Percentiles rank a stretch among this genome's conserved stretches.
phyloP scores from a whole-genome alignment of 805 yeast species.

The Candida endomychidarum region DNA sequence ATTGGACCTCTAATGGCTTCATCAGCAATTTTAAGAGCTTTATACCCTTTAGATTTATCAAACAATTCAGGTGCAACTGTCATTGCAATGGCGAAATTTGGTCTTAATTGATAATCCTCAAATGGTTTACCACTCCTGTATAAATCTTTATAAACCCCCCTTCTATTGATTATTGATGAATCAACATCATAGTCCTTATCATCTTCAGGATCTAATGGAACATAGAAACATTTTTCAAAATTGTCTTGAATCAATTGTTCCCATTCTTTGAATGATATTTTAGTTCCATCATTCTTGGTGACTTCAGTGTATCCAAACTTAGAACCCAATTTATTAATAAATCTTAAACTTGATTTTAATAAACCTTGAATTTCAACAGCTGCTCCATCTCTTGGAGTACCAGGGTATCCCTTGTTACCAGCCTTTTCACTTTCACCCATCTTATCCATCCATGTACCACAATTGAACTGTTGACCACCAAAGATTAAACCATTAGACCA shows the following conservation, averaged over 20 bases:
- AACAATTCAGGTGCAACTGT: constrained; percentile 94
- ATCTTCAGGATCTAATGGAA: constrained; percentile 64
- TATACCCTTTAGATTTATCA: constrained; percentile 54
- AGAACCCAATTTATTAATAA: constrained; percentile 67
- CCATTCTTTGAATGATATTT: constrained; percentile 67
- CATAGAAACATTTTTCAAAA: constrained; percentile 76
- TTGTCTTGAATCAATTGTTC: constrained; percentile 62
- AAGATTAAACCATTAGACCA: constrained; percentile 85
- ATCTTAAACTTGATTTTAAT: constrained; percentile 78
- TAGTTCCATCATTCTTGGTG: constrained; percentile 51
- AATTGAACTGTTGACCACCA: constrained; percentile 90
- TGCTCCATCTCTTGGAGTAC: constrained; percentile 97
- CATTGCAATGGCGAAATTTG: constrained; percentile 91
- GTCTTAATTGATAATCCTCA: constrained; percentile 91
- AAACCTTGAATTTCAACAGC: constrained; percentile 90
- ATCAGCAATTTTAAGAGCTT: constrained; percentile 75
- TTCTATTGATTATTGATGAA: constrained; percentile 67
- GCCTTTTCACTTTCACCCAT: constrained; percentile 94
- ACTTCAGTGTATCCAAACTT: constrained; percentile 60
- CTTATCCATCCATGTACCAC: constrained; percentile 99
- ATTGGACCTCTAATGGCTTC: constrained; percentile 76
- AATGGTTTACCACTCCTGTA: constrained; percentile 78
- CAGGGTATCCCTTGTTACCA: constrained; percentile 87
- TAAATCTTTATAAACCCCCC: constrained; percentile 92
- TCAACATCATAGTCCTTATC: constrained; percentile 66